Conservation (phyloP, 2,329 filamentous ascomycete species). For the Ceratocystis diversiconidia region DNA sequence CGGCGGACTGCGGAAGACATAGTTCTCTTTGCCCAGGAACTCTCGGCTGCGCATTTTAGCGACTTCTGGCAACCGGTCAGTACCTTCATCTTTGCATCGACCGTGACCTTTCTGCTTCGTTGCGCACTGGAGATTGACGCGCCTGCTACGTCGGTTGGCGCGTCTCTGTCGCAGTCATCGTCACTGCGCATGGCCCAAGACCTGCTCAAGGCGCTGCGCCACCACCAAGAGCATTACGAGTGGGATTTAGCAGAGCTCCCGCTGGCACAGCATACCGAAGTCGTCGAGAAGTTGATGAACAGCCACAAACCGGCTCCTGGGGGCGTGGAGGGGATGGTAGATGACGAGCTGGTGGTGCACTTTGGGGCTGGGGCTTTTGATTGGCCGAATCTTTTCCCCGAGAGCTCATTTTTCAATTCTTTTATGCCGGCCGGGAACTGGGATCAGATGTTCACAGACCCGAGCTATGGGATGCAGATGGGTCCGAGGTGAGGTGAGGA, state of each 20-base stretch:
- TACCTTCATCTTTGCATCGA: constrained; percentile 35
- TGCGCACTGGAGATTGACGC: constrained; percentile 33
- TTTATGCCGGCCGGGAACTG: constrained; percentile 11
- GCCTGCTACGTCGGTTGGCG: constrained; percentile 21
- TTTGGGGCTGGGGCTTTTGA: constrained; percentile 17
- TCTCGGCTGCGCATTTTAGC: constrained; percentile 30
- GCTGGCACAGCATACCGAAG: constrained; percentile 33
- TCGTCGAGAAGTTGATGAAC: constrained; percentile 31
- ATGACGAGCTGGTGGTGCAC: constrained; percentile 5
- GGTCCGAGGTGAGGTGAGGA: constrained; percentile 25
- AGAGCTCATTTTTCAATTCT: constrained; percentile 16
- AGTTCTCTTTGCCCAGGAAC: constrained; percentile 33
- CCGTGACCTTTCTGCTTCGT: constrained; percentile 36
- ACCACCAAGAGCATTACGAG: constrained; percentile 27
- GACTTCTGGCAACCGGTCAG: constrained; percentile 38
- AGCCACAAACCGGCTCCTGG: constrained; percentile 9
- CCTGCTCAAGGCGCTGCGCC: constrained; percentile 28
- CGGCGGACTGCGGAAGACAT: constrained; percentile 36
- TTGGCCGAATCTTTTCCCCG: constrained; percentile 16
- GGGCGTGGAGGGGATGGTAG: background rate
- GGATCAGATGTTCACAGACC: constrained; percentile 21
- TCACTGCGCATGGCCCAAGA: constrained; percentile 32
- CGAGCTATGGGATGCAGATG: background rate
- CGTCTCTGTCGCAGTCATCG: constrained; percentile 25
- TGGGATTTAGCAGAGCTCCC: constrained; percentile 41